Base-by-base conservation (phyloP, 1,139 yeast species). In the Candida glucosophila region DNA sequence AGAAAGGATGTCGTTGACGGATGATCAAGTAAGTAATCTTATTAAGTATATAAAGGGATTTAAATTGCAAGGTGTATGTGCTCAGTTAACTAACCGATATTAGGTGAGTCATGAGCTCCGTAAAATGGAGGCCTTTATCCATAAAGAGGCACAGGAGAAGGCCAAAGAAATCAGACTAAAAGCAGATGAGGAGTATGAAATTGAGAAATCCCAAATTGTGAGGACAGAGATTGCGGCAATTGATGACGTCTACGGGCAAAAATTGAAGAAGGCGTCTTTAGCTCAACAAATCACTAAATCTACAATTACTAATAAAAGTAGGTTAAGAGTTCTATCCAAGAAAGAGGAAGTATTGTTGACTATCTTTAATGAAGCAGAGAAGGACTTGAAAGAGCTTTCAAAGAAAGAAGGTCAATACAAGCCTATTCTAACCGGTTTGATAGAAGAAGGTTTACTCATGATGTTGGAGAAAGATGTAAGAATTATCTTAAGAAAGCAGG, bases 161-260 rank as follows among this genome's bases (percentile, higher is more conserved):
- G 96, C 98, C 38, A 83, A 82, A 58, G 99, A 92, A 58, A 86
- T 92, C 49, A 78, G 71, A 54, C 69, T 90, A 49, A 92, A 90
- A 67, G 95, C 97, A 22, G 95, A 92, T 52, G 98, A 92, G 58
- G 99, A 92, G 59, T 92, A 90, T 54, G 97, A 92, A 58, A 86
- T 90, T 47, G 98, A 90, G 57, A 92, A 90, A 67, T 92, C 96
- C 13, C 77, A 85, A 29, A 76, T 90, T 46, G 97, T 92, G 28
- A 80, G 97, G 47, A 71, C 86, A 9, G 98, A 90, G 61, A 81
- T 82, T 30, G 79, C 92, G 24, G 77, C 90, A 27, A 85, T 92
- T 40, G 98, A 92, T 52, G 62, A 77, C 15, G 61, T 70, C 23
- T 85, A 79, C 52, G 90, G 80, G 40, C 78, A 75, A 44, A 86